Evolutionary conservation across 768 basidiomycete genomes (phyloP).

Genomic region (Collybia nuda): DNA sequence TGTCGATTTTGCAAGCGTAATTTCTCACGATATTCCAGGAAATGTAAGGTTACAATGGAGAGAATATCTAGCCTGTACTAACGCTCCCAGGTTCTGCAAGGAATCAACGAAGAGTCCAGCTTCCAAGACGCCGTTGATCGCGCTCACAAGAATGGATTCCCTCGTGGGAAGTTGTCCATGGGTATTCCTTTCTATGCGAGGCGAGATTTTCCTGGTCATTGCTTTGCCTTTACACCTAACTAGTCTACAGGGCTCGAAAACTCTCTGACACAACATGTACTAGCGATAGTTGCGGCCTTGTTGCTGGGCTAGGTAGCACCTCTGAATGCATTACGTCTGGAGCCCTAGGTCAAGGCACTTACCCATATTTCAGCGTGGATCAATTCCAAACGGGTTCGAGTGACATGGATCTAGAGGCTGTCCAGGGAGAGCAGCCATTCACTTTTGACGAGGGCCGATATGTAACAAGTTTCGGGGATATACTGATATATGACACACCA

Average conservation of each 20-base stretch:
- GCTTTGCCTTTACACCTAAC: not conserved
- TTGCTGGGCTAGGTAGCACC: too few relatives aligned
- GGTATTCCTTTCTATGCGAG: slow-evolving; percentile 8
- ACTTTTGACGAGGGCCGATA: not conserved
- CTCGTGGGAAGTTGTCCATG: not conserved
- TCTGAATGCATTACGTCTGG: not conserved
- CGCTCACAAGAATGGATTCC: slow-evolving; percentile 6
- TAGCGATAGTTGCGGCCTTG: too few relatives aligned
- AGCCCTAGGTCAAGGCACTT: slow-evolving; percentile 8
- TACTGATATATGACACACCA: not conserved
- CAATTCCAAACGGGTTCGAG: too few relatives aligned
- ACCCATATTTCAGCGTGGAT: slow-evolving; percentile 4
- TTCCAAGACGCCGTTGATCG: slow-evolving; percentile 1
- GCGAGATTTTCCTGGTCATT: not conserved
- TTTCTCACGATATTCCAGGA: slow-evolving; percentile 2
- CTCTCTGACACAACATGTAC: too few relatives aligned
- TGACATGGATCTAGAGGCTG: slow-evolving; percentile 4
- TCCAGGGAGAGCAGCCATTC: not conserved
- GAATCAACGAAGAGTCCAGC: not conserved
- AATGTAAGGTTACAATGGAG: not conserved
- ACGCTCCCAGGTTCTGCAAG: too few relatives aligned
- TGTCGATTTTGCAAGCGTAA: not conserved
- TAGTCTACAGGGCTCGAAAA: too few relatives aligned
- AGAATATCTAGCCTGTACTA: not conserved
- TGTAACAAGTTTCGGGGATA: not conserved